Evolutionary conservation across 2,329 filamentous ascomycete species (phyloP).

Genomic region (Penicillium sp.): DNA sequence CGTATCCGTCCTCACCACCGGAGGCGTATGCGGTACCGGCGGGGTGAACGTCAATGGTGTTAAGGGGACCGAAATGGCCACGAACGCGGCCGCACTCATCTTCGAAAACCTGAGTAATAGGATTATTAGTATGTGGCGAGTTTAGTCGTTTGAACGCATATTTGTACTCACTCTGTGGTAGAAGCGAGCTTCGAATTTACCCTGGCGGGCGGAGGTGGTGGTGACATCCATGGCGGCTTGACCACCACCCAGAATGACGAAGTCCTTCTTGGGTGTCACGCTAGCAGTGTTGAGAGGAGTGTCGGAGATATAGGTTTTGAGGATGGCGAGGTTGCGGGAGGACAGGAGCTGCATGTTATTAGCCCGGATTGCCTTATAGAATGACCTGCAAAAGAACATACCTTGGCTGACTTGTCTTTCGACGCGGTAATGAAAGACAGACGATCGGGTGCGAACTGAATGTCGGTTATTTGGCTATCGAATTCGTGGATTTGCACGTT

Average conservation of each 20-base stretch:
- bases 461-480: conserved; percentile 79
- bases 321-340: conserved; percentile 78
- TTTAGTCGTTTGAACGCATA: neutral
- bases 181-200: conserved; percentile 98
- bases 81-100: conserved; percentile 97
- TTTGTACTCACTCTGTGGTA: conserved; percentile 76
- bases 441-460: conserved; percentile 91
- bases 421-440: conserved; percentile 98
- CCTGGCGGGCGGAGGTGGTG: conserved; percentile 86
- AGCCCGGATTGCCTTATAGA: conserved; percentile 13
- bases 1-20: conserved; percentile 97
- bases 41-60: conserved; percentile 93
- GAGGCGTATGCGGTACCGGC: conserved; percentile 89
- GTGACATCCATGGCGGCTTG: conserved; percentile 99
- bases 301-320: conserved; percentile 90
- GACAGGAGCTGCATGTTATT: conserved; percentile 65
- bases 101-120: conserved; percentile 65
- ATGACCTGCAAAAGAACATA: conserved; percentile 38
- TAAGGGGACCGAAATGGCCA: conserved; percentile 94
- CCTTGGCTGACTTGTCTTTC: conserved; percentile 97
- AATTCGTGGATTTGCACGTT: conserved; percentile 84
- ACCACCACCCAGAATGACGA: conserved; percentile 94
- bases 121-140: neutral
- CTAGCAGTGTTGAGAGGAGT: conserved; percentile 94
- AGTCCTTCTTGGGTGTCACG: conserved; percentile 95